These are phyloP conservation scores for Jatropha multifida DNA, from an alignment of 441 rosid genomes.

Conservation along the genomic window DNA sequence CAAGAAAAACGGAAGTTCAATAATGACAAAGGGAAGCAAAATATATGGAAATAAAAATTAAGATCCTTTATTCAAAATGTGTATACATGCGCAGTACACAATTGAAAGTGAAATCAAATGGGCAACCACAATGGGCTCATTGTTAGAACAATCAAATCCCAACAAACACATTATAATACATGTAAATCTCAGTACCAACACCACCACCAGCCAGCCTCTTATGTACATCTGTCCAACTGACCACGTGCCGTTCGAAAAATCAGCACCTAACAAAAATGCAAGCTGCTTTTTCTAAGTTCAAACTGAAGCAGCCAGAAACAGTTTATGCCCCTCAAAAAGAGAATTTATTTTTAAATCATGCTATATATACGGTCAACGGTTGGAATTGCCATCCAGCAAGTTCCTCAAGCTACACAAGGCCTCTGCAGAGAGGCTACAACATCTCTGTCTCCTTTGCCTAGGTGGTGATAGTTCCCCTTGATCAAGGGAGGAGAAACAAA, in stretches of 20 bases:
- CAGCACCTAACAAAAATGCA: conserved; percentile 37
- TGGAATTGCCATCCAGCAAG: conserved; percentile 46
- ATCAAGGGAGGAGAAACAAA: conserved; percentile 58
- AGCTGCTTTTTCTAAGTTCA: conserved; percentile 36
- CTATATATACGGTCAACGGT: conserved; percentile 27
- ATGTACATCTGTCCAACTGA: conserved; percentile 33
- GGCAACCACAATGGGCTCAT: neutral
- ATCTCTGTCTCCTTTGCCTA: conserved; percentile 44
- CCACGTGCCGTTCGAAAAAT: conserved; percentile 13
- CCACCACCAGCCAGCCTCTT: conserved; percentile 16
- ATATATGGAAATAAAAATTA: neutral
- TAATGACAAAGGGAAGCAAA: neutral
- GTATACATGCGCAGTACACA: neutral
- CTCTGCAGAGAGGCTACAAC: conserved; percentile 68
- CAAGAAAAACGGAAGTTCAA: no score
- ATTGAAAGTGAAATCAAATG: conserved; percentile 5
- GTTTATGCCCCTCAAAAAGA: conserved; percentile 8
- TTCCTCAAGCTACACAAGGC: conserved; percentile 68
- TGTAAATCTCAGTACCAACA: conserved; percentile 21
- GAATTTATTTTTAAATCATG: conserved; percentile 8
- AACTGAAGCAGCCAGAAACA: conserved; percentile 43
- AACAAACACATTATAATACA: conserved; percentile 5
- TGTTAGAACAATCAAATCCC: conserved; percentile 14
- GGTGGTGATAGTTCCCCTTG: conserved; percentile 37
- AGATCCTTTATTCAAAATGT: neutral